Evolutionary conservation across 441 rosid species (phyloP), one percentile per base, ranked within the genome.

Genomic region (Croton laevigatus): DNA sequence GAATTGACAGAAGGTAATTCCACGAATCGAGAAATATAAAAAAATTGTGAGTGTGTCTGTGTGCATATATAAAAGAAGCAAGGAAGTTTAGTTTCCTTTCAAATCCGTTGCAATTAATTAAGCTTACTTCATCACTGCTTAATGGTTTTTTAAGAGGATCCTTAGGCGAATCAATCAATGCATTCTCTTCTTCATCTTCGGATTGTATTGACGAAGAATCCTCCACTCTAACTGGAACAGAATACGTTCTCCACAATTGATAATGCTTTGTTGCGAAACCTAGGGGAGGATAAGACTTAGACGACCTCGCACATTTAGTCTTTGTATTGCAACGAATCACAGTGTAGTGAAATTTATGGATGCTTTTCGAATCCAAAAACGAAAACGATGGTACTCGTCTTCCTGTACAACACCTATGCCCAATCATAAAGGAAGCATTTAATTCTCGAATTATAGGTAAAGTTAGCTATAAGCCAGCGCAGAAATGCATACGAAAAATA

Each of bases 81-180:
- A 22, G n/a, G 17, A 44, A 13, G 14, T 62, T 27, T 27, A 27
- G 32, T 27, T 27, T 8, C 13, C 7, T 44, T 44, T 6, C 36
- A 19, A 3, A 42, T 44, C 3, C 27, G 13, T 20, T 22, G 36
- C 52, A 62, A 53, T 20, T 10, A 69, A 19, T 55, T 20, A 71
- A 68, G 65, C 65, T 78, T 68, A 88, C 97, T 86, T 91, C 89
- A 0, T 84, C 89, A 65, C 81, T 83, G 70, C 73, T 75, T 73
- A 89, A 69, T 51, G 91, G 89, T 70, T 81, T 80, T 65, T 83
- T 64, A 69, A 79, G 76, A 78, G 73, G 70, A 40, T 83, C 80
- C 23, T 80, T 75, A 5, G 81, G 65, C 54, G 88, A 81, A 75
- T 80, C 86, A 61, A 75, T 71, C 7, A 81, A 73, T 60, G 72